Conservation (phyloP, 2,329 filamentous ascomycete species). For the Calonectria pseudoreteaudii region DNA sequence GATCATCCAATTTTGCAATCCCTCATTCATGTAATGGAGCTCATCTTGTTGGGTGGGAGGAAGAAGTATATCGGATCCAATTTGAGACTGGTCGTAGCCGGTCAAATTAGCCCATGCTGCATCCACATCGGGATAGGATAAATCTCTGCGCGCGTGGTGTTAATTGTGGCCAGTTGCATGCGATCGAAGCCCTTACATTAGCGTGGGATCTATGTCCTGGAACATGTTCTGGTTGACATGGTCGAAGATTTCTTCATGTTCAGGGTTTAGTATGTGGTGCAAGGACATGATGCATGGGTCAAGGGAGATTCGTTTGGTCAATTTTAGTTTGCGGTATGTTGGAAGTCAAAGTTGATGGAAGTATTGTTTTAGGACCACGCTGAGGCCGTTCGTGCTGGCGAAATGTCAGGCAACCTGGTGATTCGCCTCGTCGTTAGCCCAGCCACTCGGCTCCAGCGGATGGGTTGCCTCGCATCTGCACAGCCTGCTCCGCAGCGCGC, state of each 20-base stretch:
- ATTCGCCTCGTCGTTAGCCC: background rate
- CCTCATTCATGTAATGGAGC: background rate
- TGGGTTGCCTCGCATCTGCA: background rate
- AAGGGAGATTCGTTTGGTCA: background rate
- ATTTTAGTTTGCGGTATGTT: background rate
- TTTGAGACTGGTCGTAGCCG: background rate
- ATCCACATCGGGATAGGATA: background rate
- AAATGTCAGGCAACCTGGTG: background rate
- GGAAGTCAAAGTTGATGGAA: background rate
- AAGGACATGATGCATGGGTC: background rate
- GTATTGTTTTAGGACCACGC: background rate
- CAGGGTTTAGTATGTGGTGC: background rate
- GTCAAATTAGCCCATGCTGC: background rate
- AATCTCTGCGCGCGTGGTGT: background rate
- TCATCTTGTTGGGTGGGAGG: background rate
- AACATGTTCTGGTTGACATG: background rate
- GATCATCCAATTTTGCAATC: background rate
- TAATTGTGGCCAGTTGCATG: background rate
- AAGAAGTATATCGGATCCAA: background rate
- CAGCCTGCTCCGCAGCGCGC: background rate
- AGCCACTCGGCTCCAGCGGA: background rate
- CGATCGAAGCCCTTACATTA: background rate
- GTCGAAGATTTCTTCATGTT: background rate
- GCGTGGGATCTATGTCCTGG: background rate
- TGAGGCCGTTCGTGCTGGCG: background rate